Base-by-base conservation (phyloP, 768 basidiomycete genomes). In the Amanita pallidorosea region DNA sequence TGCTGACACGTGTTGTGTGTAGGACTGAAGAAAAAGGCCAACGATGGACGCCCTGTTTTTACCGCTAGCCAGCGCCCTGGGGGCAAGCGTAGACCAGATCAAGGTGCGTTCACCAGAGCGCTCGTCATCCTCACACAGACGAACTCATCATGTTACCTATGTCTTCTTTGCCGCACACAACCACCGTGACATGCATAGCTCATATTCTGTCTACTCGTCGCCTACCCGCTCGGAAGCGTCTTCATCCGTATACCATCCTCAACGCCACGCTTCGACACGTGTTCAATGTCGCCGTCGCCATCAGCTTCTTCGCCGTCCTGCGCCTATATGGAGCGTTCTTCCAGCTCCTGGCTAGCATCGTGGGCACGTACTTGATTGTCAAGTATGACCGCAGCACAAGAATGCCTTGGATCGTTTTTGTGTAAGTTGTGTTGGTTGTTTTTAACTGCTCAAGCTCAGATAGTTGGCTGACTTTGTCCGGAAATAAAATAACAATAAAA, bases 381-480 rank as follows among this genome's bases (percentile, higher is more conserved):
- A 75, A 74, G 55, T 67, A 69, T 58, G 67, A 83, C 54, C 74
- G 71, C 58, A 75, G 79, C 37, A 61, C 71, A 25, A 75, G 65
- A 36, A 98, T 97, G 96, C 93, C 93, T 1, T 98, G 95, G 95
- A 64, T 86, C 33, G 90, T 95, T 18, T 93, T 89, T 61, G 64
- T 67, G 83, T 81, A 62, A 65, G 83, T 69, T 5, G 31, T 29
- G 2, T 2, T 29, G 29, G 29, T 46, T 22, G 4, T 27, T 18
- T 11, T 20, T 18, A 22, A 36, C n/a, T 3, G 36, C 20, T 44
- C 22, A 6, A 18, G 5, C 18, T 23, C n/a, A n/a, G n/a, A n/a
- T n/a, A 25, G 7, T 5, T 17, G 45, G n/a, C 33, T 31, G 15
- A 49, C 27, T 29, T n/a, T 5, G 5, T 29, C 3, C 8, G 33